These are phyloP conservation scores for Wickerhamomyces silvicola DNA, from an alignment of 805 yeast genomes.

Conservation along the genomic window DNA sequence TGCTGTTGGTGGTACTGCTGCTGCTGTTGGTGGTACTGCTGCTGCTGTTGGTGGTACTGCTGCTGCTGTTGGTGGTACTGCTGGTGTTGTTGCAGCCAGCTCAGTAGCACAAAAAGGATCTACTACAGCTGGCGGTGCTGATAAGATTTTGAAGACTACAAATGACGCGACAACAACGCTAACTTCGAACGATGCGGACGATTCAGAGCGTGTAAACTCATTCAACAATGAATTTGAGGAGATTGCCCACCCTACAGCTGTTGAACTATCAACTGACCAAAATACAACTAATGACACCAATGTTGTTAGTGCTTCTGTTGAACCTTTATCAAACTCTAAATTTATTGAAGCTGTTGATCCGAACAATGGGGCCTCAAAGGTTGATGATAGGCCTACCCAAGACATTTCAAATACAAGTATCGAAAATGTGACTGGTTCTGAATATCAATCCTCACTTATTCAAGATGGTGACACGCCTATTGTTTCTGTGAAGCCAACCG, in stretches of 20 bases:
- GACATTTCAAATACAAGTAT: conserved; percentile 4
- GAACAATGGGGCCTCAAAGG: background rate
- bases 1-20: conserved; percentile 5
- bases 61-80: conserved; percentile 1
- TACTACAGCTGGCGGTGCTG: background rate
- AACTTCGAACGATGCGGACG: too few relatives aligned
- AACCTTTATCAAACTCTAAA: too few relatives aligned
- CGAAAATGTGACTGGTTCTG: conserved; percentile 10
- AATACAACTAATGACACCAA: too few relatives aligned
- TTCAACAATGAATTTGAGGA: too few relatives aligned
- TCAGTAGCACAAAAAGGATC: conserved; percentile 3
- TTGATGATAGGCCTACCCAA: background rate
- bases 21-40: conserved; percentile 4
- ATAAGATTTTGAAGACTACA: background rate
- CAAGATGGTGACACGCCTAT: conserved; percentile 8
- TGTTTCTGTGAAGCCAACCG: conserved; percentile 8
- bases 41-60: conserved; percentile 3
- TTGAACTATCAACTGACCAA: too few relatives aligned
- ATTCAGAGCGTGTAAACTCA: too few relatives aligned
- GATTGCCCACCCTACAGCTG: too few relatives aligned
- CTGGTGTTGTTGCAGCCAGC: background rate
- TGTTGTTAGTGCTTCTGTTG: too few relatives aligned
- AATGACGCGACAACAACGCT: too few relatives aligned
- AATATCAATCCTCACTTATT: conserved; percentile 9
- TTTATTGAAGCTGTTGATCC: background rate